Percentiles rank a stretch among this genome's conserved stretches.
Conservation (phyloP, 345 rosid genomes). For the Raphanus sativus region DNA sequence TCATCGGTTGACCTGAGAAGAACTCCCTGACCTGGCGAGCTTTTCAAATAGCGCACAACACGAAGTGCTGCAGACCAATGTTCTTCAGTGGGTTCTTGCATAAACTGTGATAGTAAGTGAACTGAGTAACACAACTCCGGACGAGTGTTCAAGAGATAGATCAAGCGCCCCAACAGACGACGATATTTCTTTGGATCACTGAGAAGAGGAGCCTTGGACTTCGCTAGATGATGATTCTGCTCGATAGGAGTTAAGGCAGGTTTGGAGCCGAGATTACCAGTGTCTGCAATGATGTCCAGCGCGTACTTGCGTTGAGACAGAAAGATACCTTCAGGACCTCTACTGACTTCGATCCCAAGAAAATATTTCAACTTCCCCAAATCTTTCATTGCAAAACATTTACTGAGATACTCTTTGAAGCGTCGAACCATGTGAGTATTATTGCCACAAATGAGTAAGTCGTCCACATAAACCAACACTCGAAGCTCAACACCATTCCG, state of each 20-base stretch:
- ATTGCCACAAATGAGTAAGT: background rate
- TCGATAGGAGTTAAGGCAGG: background rate
- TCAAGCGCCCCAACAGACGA: background rate
- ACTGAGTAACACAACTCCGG: background rate
- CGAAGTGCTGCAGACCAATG: background rate
- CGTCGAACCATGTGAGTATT: background rate
- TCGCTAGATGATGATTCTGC: background rate
- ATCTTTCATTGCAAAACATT: background rate
- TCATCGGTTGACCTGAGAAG: background rate
- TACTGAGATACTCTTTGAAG: background rate
- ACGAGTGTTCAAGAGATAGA: background rate
- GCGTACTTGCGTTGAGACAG: background rate
- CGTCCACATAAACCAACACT: background rate
- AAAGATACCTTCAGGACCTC: background rate
- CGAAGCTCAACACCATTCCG: background rate
- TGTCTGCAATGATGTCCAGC: background rate
- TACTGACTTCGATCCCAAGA: background rate
- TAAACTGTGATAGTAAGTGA: background rate
- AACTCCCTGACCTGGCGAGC: background rate
- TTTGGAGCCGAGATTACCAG: background rate
- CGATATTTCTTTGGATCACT: background rate
- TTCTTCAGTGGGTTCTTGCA: background rate
- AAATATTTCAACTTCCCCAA: background rate
- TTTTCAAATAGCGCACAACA: background rate
- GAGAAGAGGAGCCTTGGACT: background rate